phyloP scores from a whole-genome alignment of 331 rosid species.

The Rosa hybrid region DNA sequence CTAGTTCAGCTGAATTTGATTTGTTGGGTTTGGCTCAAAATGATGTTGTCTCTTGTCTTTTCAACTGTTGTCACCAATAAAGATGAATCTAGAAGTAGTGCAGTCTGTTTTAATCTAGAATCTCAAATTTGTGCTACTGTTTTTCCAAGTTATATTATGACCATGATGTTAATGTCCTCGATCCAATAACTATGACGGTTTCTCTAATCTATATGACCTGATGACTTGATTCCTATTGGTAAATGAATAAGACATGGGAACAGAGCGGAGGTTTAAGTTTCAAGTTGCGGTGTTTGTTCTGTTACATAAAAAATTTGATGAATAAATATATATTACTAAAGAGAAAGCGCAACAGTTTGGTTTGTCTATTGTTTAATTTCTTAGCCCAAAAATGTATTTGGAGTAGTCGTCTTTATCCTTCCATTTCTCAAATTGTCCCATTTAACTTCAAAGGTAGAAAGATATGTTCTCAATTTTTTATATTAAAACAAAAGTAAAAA shows the following conservation, averaged over 20 bases:
- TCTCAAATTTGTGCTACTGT: neutral
- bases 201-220: neutral
- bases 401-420: too few species aligned
- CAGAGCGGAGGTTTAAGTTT: neutral
- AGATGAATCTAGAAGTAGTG: neutral
- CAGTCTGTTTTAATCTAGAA: neutral
- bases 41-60: neutral
- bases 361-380: too few species aligned
- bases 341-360: too few species aligned
- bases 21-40: neutral
- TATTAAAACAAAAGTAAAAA: too few species aligned
- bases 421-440: too few species aligned
- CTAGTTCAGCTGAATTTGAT: neutral
- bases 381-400: too few species aligned
- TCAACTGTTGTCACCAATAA: neutral
- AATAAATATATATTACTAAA: too few species aligned
- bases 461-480: too few species aligned
- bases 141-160: neutral
- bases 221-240: neutral
- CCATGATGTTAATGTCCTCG: neutral
- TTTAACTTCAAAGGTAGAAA: too few species aligned
- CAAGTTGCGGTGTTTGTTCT: neutral
- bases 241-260: neutral
- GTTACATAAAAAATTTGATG: too few species aligned
- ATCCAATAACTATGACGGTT: neutral